Conservation (phyloP, 495 filamentous ascomycete species). For the Tuber borchii region DNA sequence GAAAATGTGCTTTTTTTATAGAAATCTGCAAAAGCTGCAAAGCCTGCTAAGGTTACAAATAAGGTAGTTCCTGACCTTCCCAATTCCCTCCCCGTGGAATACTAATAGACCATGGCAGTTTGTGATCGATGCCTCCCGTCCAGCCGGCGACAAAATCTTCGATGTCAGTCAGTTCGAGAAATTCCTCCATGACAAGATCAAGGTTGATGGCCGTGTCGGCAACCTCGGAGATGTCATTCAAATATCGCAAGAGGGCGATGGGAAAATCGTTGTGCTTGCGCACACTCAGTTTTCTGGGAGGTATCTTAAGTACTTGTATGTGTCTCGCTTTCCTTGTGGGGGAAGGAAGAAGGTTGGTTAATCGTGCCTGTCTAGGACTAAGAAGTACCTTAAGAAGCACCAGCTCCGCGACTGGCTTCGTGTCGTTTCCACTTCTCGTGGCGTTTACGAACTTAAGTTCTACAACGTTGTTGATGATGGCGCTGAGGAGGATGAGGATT, state of each 20-base stretch:
- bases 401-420: constrained; percentile 99
- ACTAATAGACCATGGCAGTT: constrained; percentile 53
- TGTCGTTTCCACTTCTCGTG: constrained; percentile 92
- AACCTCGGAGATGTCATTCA: constrained; percentile 92
- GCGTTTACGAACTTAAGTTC: constrained; percentile 98
- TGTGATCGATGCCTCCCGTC: constrained; percentile 97
- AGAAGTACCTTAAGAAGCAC: constrained; percentile 99
- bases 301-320: constrained; percentile 99
- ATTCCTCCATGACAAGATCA: constrained; percentile 99
- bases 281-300: constrained; percentile 97
- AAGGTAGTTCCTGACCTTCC: constrained; percentile 49
- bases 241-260: constrained; percentile 84
- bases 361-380: constrained; percentile 59
- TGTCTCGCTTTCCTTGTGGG: constrained; percentile 24
- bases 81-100: background rate
- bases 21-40: constrained; percentile 57
- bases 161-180: constrained; percentile 97
- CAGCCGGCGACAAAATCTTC: constrained; percentile 99
- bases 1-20: constrained; percentile 57
- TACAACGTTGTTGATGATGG: constrained; percentile 99
- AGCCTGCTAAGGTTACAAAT: constrained; percentile 57
- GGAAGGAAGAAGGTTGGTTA: background rate
- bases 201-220: constrained; percentile 94
- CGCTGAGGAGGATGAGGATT: constrained; percentile 95
- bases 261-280: constrained; percentile 94